A percentile compares a stretch with the other conserved stretches of the same genome.
phyloP scores from a whole-genome alignment of 352 stramenopile genomes.

The Globisporangium canariense region DNA sequence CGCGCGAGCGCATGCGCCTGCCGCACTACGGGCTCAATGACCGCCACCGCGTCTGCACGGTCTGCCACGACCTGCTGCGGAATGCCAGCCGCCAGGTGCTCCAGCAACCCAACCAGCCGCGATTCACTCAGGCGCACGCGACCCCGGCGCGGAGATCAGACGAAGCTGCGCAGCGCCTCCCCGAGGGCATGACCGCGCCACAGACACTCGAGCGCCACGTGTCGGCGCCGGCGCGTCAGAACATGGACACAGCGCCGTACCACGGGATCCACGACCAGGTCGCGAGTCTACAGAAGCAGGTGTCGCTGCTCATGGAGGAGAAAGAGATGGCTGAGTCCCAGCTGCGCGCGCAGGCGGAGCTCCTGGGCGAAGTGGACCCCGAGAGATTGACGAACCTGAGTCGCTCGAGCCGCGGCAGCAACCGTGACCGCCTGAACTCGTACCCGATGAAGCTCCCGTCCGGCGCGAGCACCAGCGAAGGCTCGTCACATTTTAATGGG shows the following conservation, averaged over 20 bases:
- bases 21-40: constrained; percentile 79
- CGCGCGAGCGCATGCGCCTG: constrained; percentile 74
- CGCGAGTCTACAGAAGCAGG: constrained; percentile 79
- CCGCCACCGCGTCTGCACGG: constrained; percentile 77
- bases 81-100: constrained; percentile 38
- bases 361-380: constrained; percentile 42
- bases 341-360: constrained; percentile 64
- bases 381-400: constrained; percentile 40
- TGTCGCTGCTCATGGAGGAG: constrained; percentile 81
- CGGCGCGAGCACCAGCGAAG: constrained; percentile 21
- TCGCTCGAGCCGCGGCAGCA: constrained; percentile 13
- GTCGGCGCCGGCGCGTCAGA: constrained; percentile 57
- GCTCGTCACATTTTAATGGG: constrained; percentile 17
- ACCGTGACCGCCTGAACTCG: constrained; percentile 60
- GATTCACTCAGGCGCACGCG: constrained; percentile 8
- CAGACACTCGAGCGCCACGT: constrained; percentile 68
- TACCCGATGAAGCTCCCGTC: constrained; percentile 49
- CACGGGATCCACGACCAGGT: constrained; percentile 77
- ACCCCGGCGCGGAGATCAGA: constrained; percentile 46
- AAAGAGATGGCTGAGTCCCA: constrained; percentile 79
- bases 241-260: constrained; percentile 23
- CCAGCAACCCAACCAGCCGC: constrained; percentile 25
- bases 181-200: constrained; percentile 4
- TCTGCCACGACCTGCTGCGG: constrained; percentile 74
- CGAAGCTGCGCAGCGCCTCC: constrained; percentile 26